A percentile compares a stretch with the other conserved stretches of the same genome.
Evolutionary conservation across 2,329 filamentous ascomycete species (phyloP).

Genomic region (Albifimbria verrucaria): DNA sequence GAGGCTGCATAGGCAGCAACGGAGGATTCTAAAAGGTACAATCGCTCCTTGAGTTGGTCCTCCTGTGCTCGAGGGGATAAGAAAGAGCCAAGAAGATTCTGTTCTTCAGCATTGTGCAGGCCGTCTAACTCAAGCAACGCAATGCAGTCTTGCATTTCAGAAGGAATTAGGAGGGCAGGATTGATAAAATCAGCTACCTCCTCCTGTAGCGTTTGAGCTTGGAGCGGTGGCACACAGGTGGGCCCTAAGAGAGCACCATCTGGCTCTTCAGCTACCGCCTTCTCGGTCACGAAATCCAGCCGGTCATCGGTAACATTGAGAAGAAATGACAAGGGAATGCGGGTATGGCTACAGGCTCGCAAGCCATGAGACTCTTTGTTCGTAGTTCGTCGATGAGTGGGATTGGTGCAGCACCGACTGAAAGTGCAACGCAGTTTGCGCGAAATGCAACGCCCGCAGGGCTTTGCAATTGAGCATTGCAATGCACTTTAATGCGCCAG

Average conservation of each 20-base stretch:
- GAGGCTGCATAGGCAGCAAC: neutral
- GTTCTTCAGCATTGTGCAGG: neutral
- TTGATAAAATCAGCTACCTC: neutral
- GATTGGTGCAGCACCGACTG: neutral
- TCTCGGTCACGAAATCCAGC: conserved; percentile 2
- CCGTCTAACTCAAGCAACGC: neutral
- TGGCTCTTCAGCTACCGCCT: neutral
- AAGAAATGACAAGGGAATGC: neutral
- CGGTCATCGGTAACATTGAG: neutral
- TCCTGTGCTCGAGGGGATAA: neutral
- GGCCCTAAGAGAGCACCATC: neutral
- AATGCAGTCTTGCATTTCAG: neutral
- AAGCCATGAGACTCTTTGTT: neutral
- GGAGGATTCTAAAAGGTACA: neutral
- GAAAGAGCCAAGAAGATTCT: conserved; percentile 1
- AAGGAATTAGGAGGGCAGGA: neutral
- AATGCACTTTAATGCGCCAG: neutral
- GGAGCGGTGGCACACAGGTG: neutral
- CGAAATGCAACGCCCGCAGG: conserved; percentile 1
- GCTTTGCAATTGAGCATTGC: neutral
- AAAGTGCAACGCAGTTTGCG: neutral
- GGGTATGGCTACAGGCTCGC: neutral
- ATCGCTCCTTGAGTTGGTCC: neutral
- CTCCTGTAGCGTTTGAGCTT: neutral
- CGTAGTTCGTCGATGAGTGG: neutral